A percentile compares a stretch with the other conserved stretches of the same genome.
phyloP scores from a whole-genome alignment of 306 rosid species.

The Gleditsia sinensis region DNA sequence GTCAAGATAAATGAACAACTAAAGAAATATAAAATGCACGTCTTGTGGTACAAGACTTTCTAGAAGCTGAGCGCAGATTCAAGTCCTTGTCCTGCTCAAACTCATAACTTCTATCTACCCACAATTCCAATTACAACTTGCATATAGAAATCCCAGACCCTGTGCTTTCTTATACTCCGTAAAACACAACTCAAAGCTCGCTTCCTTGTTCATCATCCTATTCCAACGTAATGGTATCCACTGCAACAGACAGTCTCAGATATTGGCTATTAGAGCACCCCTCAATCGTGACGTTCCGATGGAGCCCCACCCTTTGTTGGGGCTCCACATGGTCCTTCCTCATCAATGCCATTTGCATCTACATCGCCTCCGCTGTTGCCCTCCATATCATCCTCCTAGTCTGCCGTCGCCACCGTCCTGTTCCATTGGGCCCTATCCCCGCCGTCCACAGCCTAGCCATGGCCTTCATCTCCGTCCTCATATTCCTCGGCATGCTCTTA shows the following conservation, averaged over 20 bases:
- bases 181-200: too few species aligned
- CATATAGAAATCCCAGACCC: not conserved
- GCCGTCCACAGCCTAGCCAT: conserved; percentile 64
- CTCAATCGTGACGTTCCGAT: conserved; percentile 51
- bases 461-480: conserved; percentile 46
- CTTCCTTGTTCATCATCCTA: not conserved
- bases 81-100: too few species aligned
- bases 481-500: conserved; percentile 59
- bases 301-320: conserved; percentile 69
- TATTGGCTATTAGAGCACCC: conserved; percentile 71
- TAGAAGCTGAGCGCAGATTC: too few species aligned
- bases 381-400: conserved; percentile 50
- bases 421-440: conserved; percentile 65
- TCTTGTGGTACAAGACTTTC: not conserved
- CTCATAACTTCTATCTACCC: too few species aligned
- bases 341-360: conserved; percentile 49
- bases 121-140: too few species aligned
- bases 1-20: not conserved
- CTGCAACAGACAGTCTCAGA: conserved; percentile 14
- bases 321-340: conserved; percentile 76
- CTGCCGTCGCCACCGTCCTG: conserved; percentile 37
- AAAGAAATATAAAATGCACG: not conserved
- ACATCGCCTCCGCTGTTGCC: conserved; percentile 41
- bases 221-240: conserved; percentile 12
- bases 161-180: not conserved